Conservation (phyloP, 495 filamentous ascomycete genomes). For the Annulohypoxylon moriforme region DNA sequence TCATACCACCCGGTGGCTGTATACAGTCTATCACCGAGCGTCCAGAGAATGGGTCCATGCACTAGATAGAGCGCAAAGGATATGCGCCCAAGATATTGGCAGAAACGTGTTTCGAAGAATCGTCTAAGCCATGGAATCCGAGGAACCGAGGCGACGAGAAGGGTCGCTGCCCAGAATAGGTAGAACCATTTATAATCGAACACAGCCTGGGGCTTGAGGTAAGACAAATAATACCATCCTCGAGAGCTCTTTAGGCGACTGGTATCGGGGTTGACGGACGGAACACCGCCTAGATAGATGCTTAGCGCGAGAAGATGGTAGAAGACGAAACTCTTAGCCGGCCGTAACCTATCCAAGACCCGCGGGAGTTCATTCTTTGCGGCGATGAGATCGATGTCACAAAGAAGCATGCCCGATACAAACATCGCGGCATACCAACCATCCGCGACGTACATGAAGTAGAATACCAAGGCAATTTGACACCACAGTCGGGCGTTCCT, state of each 20-base stretch:
- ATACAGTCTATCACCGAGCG: conserved; percentile 60
- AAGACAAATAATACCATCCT: conserved; percentile 60
- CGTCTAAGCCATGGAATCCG: conserved; percentile 57
- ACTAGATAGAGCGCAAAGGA: conserved; percentile 74
- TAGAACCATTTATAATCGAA: conserved; percentile 62
- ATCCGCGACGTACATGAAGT: conserved; percentile 62
- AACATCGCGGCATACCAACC: conserved; percentile 59
- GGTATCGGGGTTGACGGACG: conserved; percentile 51
- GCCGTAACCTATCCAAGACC: conserved; percentile 51
- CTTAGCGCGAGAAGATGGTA: conserved; percentile 57
- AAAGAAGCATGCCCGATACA: conserved; percentile 59
- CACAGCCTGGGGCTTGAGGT: conserved; percentile 63
- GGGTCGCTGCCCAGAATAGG: conserved; percentile 62
- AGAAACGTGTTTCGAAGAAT: conserved; percentile 68
- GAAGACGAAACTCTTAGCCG: conserved; percentile 57
- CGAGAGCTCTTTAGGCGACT: conserved; percentile 50
- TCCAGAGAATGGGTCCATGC: conserved; percentile 68
- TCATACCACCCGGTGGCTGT: conserved; percentile 62
- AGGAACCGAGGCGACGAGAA: conserved; percentile 66
- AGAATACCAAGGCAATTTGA: conserved; percentile 49
- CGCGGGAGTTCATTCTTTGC: conserved; percentile 54
- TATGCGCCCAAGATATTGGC: conserved; percentile 73
- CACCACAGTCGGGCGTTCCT: conserved; percentile 50
- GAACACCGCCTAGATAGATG: conserved; percentile 60
- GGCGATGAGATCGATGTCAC: conserved; percentile 61